Base-by-base conservation (phyloP, 1,284 basidiomycete genomes). In the Naganishia sp. region DNA sequence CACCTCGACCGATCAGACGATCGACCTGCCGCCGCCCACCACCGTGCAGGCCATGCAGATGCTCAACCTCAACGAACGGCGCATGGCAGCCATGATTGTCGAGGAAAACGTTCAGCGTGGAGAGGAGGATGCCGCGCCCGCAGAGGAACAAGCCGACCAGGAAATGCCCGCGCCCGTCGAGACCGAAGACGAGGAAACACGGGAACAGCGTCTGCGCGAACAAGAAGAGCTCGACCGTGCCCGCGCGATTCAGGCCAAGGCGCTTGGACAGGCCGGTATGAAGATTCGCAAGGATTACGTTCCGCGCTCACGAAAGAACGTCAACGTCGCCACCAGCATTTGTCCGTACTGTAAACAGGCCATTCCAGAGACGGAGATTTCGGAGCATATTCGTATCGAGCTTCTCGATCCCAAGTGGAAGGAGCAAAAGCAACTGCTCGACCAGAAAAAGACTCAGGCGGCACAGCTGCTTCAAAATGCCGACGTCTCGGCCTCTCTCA, bases 361-460 rank as follows among this genome's bases (percentile, higher is more conserved):
- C 78, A 90, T 99, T 31, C 88, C 94, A 33, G 88, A 96, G 72
- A 89, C 94, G 81, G 94, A 99, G 78, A 84, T 99, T 69, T 88
- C 94, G 72, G 94, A 99, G 77, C 96, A 99, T 80, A 95, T 98
- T 85, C 90, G 96, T 75, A 97, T 99, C 78, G 96, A 99, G 79
- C 82, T 98, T 57, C 86, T 99, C 73, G 94, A 99, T 80, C 96
- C 96, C 48, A 88, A 89, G 75, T 98, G 94, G 94, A 96, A 96
- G 78, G 92, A 93, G 68, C 92, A 95, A 77, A 90, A 94, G 72
- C 88, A 92, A 73, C 84, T 82, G 21, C 82, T 93, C 73, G 94
- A 97, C 76, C 85, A 88, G 55, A 89, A 94, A 75, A 90, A 92
- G 74, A 90, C 90, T 7, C 93, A 96, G 77, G 87, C 92, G 9